Percentiles rank a stretch among this genome's conserved stretches.
Conservation (phyloP, 2,329 filamentous ascomycete species). For the Sporothrix phasma region DNA sequence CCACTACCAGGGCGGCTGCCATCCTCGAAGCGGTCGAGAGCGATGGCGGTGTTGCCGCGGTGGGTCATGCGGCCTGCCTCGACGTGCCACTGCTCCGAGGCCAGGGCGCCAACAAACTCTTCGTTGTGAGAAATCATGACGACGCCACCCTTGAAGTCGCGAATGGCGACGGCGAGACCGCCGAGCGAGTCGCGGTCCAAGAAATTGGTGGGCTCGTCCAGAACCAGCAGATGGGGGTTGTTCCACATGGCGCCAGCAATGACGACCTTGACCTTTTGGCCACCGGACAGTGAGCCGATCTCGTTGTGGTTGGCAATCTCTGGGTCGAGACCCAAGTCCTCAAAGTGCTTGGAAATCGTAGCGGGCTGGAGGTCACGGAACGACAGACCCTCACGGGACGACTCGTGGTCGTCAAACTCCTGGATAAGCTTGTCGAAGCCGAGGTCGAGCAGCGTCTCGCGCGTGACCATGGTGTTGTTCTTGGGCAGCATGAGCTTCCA, state of each 20-base stretch:
- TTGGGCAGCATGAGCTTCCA: constrained; percentile 86
- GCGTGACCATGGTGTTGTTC: constrained; percentile 83
- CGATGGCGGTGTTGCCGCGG: constrained; percentile 65
- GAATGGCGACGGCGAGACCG: constrained; percentile 92
- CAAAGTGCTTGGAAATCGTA: constrained; percentile 95
- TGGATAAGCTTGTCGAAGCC: constrained; percentile 92
- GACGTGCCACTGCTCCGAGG: constrained; percentile 94
- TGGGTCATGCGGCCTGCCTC: constrained; percentile 77
- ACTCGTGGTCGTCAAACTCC: constrained; percentile 97
- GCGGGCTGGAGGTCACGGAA: constrained; percentile 90
- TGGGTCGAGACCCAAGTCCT: constrained; percentile 89
- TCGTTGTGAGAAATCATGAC: constrained; percentile 99
- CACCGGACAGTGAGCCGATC: constrained; percentile 89
- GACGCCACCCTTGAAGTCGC: constrained; percentile 95
- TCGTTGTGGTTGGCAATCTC: constrained; percentile 99
- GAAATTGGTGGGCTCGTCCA: constrained; percentile 99
- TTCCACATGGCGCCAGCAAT: constrained; percentile 97
- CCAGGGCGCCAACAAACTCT: constrained; percentile 92
- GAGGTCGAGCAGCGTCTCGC: constrained; percentile 76
- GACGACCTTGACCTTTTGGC: constrained; percentile 98
- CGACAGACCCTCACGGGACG: constrained; percentile 93
- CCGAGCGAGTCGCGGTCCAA: constrained; percentile 95
- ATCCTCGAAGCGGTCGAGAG: constrained; percentile 81
- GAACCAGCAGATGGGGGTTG: constrained; percentile 92
- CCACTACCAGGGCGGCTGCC: constrained; percentile 44